phyloP scores from a whole-genome alignment of 768 basidiomycete species.

The Trametes cingulata region DNA sequence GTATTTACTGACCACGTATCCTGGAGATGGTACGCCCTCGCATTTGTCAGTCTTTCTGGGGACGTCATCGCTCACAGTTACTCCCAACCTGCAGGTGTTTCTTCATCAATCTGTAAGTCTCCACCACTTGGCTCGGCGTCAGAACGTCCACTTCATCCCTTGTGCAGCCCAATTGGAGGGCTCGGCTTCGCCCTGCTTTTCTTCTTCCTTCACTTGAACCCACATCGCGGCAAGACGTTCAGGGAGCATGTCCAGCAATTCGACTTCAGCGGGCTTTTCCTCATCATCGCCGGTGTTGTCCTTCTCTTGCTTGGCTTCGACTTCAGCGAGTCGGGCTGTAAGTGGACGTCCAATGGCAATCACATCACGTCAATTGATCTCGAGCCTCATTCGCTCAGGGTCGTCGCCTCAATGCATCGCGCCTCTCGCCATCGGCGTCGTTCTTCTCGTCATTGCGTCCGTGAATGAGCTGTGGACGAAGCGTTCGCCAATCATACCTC shows the following conservation, averaged over 20 bases:
- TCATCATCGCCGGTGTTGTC: slow-evolving; percentile 67
- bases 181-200: slow-evolving; percentile 62
- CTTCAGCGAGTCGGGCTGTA: slow-evolving; percentile 66
- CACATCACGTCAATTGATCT: neutral
- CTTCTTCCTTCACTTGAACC: slow-evolving; percentile 76
- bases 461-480: slow-evolving; percentile 64
- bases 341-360: slow-evolving; percentile 26
- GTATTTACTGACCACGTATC: slow-evolving; percentile 71
- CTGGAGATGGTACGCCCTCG: slow-evolving; percentile 66
- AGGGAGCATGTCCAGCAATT: slow-evolving; percentile 63
- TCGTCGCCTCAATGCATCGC: slow-evolving; percentile 58
- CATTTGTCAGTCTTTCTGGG: neutral
- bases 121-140: neutral
- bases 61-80: neutral
- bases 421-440: slow-evolving; percentile 58
- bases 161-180: slow-evolving; percentile 68
- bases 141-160: neutral
- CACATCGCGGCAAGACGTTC: slow-evolving; percentile 59
- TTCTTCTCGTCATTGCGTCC: slow-evolving; percentile 49
- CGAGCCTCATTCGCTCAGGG: slow-evolving; percentile 43
- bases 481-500: slow-evolving; percentile 71
- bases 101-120: slow-evolving; percentile 64
- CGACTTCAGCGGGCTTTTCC: slow-evolving; percentile 67
- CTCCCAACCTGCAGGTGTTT: slow-evolving; percentile 53
- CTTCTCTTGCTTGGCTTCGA: slow-evolving; percentile 73